These are phyloP conservation scores for Penicillium sp. DNA, from an alignment of 2,329 filamentous ascomycete species.

Conservation along the genomic window DNA sequence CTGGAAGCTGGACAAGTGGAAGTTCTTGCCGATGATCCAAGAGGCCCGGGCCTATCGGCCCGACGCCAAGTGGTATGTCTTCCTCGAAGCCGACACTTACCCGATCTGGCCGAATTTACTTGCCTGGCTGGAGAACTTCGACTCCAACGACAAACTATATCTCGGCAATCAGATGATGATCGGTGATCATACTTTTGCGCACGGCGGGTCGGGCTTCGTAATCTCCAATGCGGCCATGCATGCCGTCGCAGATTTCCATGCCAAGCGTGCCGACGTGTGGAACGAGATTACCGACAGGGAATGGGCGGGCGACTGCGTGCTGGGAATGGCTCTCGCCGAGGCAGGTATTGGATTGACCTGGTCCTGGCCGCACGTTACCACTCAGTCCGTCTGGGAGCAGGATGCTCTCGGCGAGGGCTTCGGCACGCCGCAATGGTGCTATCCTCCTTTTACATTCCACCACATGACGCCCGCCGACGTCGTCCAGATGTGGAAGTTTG, in stretches of 20 bases:
- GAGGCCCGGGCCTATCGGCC: slow-evolving; percentile 43
- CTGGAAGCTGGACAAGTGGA: slow-evolving; percentile 56
- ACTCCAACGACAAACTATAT: slow-evolving; percentile 47
- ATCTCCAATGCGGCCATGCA: slow-evolving; percentile 49
- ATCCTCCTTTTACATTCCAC: slow-evolving; percentile 29
- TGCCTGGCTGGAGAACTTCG: slow-evolving; percentile 50
- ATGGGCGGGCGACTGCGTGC: slow-evolving; percentile 49
- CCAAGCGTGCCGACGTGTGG: slow-evolving; percentile 39
- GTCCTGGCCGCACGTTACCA: slow-evolving; percentile 27
- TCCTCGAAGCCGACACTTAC: slow-evolving; percentile 57
- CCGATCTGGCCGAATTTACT: slow-evolving; percentile 52
- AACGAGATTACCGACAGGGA: slow-evolving; percentile 42
- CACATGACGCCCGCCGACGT: slow-evolving; percentile 29
- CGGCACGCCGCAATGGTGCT: slow-evolving; percentile 24
- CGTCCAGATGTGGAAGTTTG: slow-evolving; percentile 25
- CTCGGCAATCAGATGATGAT: slow-evolving; percentile 52
- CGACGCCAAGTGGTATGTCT: slow-evolving; percentile 56
- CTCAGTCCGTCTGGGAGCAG: slow-evolving; percentile 25
- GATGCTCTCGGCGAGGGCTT: slow-evolving; percentile 22
- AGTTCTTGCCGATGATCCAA: slow-evolving; percentile 55
- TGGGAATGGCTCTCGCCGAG: slow-evolving; percentile 44
- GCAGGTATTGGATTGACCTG: slow-evolving; percentile 40
- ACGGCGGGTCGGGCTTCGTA: slow-evolving; percentile 52
- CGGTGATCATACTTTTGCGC: slow-evolving; percentile 45
- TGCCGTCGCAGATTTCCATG: slow-evolving; percentile 42